These are phyloP conservation scores for Acacia acuminata DNA, from an alignment of 306 rosid genomes.

Conservation along the genomic window DNA sequence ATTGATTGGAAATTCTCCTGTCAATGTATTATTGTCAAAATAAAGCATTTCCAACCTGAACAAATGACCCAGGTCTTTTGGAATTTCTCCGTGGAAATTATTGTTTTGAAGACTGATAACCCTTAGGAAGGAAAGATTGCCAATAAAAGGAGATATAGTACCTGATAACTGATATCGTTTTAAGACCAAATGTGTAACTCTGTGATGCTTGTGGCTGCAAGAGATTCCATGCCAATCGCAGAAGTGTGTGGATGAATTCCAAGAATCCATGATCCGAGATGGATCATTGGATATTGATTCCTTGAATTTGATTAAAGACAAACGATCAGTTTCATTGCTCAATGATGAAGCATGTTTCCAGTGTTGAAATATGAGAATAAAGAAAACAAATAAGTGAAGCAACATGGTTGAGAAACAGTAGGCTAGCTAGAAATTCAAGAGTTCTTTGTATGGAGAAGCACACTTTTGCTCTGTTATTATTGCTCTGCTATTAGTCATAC, in stretches of 20 bases:
- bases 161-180: neutral
- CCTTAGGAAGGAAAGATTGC: neutral
- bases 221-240: neutral
- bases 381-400: neutral
- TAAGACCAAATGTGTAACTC: neutral
- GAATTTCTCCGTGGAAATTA: neutral
- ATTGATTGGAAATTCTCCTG: neutral
- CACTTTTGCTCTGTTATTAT: too few relatives aligned
- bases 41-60: neutral
- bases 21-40: neutral
- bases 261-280: neutral
- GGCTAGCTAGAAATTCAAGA: too few relatives aligned
- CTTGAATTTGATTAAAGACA: neutral
- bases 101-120: neutral
- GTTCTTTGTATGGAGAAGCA: too few relatives aligned
- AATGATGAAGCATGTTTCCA: neutral
- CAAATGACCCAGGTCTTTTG: neutral
- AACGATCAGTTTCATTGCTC: neutral
- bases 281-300: neutral
- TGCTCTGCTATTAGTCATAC: too few relatives aligned
- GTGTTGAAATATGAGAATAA: neutral
- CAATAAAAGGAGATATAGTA: neutral
- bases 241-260: neutral
- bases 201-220: neutral
- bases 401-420: neutral